phyloP scores from a whole-genome alignment of 441 rosid genomes.

The Populus tomentosa region DNA sequence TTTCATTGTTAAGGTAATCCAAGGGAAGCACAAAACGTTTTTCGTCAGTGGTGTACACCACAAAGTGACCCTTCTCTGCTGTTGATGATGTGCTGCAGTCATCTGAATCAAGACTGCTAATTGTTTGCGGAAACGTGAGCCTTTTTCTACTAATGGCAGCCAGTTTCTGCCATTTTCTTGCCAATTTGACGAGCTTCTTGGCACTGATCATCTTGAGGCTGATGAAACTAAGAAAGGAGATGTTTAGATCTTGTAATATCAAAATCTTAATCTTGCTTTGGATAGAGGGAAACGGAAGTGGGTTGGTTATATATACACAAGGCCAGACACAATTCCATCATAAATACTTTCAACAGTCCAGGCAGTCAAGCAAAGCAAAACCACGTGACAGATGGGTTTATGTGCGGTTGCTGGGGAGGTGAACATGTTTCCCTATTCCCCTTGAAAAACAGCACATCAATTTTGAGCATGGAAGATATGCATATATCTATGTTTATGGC shows the following conservation, averaged over 20 bases:
- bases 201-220: neutral
- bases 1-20: conserved; percentile 14
- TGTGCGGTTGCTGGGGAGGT: neutral
- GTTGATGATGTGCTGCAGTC: neutral
- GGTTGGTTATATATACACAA: neutral
- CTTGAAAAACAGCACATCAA: too few species aligned
- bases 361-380: neutral
- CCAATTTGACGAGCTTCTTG: conserved; percentile 13
- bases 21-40: conserved; percentile 18
- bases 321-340: neutral
- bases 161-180: neutral
- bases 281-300: neutral
- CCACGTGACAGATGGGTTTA: neutral
- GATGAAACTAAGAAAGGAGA: neutral
- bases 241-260: neutral
- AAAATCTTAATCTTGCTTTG: neutral
- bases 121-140: neutral
- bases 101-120: neutral
- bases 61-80: conserved; percentile 31
- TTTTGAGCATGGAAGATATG: too few species aligned
- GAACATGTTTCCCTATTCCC: neutral
- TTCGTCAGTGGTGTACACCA: conserved; percentile 14
- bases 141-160: neutral
- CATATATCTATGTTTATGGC: too few species aligned
- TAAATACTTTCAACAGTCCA: neutral